Base-by-base conservation (phyloP, 768 basidiomycete genomes). In the Lactifluus subvellereus region DNA sequence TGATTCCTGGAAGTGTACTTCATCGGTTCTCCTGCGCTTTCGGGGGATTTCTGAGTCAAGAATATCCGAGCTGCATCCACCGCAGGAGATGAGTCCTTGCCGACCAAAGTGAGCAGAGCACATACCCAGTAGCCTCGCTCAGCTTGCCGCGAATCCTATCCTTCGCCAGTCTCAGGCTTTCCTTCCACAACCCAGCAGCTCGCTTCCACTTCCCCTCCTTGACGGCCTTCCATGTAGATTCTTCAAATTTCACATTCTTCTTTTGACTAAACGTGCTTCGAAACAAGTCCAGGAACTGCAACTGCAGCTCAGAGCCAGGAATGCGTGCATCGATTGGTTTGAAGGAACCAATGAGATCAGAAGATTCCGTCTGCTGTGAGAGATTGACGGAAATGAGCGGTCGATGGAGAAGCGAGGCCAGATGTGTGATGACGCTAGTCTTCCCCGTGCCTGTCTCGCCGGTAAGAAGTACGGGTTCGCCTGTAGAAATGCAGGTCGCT, bases 381-480 rank as follows among this genome's bases (percentile, higher is more conserved):
- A 98, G 74, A 72, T 99, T 99, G 61, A 99, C 81, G 0, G 94
- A 92, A 59, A 93, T 82, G 38, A 99, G 81, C 0, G 87, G 85
- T 11, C 84, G 82, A 7, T 80, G 81, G 33, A 97, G 80, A n/a
- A 90, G 74, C 2, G 86, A 80, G 11, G 97, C 88, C 35, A 98
- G 80, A 69, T 97, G 86, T 3, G 94, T 90, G 16, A 99, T 84
- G 20, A 86, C 82, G 57, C 94, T 95, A 0, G 97, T 99, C 75
- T 99, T 99, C 14, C 97, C 97, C 1, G 97, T 99, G n/a, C 97
- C 97, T 2, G 97, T 99, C 77, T 99, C 97, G 51, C 97, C 97
- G 0, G 94, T 94, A 30, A 99, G 81, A 8, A 99, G 81, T 5
- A 95, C 78, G 5, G 97, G 94, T 71, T 99, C 97, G 14, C 75